A percentile compares a stretch with the other conserved stretches of the same genome.
phyloP scores from a whole-genome alignment of 305 asterid species.

The Euphrasia arctica region DNA sequence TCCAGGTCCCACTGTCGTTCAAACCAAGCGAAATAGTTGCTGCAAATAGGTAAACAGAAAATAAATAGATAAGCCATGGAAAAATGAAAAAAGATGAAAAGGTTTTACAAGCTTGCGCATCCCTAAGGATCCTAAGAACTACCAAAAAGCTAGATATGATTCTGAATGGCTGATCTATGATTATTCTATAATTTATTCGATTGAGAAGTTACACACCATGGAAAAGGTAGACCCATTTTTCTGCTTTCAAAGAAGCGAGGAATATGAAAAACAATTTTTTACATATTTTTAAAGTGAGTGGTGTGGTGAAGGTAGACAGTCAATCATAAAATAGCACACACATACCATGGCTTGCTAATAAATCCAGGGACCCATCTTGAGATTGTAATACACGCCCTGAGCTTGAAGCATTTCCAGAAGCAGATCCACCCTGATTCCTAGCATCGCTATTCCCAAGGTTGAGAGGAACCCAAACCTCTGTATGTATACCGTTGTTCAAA shows the following conservation, averaged over 20 bases:
- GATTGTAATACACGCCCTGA: too few species aligned
- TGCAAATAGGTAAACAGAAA: slow-evolving; percentile 32
- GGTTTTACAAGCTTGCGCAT: slow-evolving; percentile 9
- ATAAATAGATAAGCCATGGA: not conserved
- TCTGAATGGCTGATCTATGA: slow-evolving; percentile 1
- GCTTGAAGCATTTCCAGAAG: slow-evolving; percentile 45
- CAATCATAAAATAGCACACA: slow-evolving; percentile 1
- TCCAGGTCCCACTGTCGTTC: slow-evolving; percentile 50
- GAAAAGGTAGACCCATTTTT: slow-evolving; percentile 4
- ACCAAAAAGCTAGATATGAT: slow-evolving; percentile 14
- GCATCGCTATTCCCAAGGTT: slow-evolving; percentile 74
- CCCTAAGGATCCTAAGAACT: not conserved
- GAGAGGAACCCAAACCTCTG: slow-evolving; percentile 86
- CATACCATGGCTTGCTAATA: slow-evolving; percentile 64
- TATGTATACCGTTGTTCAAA: slow-evolving; percentile 58
- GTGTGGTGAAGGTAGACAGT: not conserved
- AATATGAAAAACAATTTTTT: not conserved
- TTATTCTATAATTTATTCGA: not conserved
- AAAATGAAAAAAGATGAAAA: not conserved
- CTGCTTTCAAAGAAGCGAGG: not conserved
- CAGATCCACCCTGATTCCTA: slow-evolving; percentile 38
- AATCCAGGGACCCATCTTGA: too few species aligned
- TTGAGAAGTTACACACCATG: not conserved
- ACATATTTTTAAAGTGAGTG: not conserved
- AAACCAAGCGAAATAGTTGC: slow-evolving; percentile 65